These are phyloP conservation scores for Candida dajiaensis DNA, from an alignment of 805 yeast genomes.

Conservation along the genomic window DNA sequence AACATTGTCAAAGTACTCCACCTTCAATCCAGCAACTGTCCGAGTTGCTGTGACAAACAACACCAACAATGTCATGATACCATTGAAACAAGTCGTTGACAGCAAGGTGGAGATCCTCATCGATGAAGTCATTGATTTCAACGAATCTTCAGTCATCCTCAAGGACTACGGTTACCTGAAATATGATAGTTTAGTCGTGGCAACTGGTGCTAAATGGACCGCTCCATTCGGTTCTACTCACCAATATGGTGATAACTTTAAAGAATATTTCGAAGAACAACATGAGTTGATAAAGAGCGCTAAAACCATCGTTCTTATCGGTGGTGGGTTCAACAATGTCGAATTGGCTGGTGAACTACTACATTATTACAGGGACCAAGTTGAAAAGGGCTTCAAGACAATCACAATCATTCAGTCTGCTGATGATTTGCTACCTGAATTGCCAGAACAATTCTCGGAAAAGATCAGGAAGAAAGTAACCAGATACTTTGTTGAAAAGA, in stretches of 20 bases:
- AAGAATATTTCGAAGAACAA: conserved; percentile 11
- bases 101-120: conserved; percentile 17
- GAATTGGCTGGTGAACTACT: conserved; percentile 27
- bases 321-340: conserved; percentile 26
- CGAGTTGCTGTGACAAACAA: conserved; percentile 18
- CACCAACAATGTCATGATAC: conserved; percentile 11
- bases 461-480: conserved; percentile 9
- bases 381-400: conserved; percentile 15
- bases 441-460: conserved; percentile 10
- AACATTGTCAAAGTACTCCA: conserved; percentile 12
- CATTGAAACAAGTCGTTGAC: conserved; percentile 17
- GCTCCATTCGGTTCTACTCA: conserved; percentile 21
- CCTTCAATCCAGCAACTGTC: conserved; percentile 10
- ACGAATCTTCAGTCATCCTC: conserved; percentile 12
- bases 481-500: neutral
- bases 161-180: conserved; percentile 5
- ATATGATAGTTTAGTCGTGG: conserved; percentile 25
- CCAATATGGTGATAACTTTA: conserved; percentile 12
- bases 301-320: conserved; percentile 23
- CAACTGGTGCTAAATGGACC: conserved; percentile 27
- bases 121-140: conserved; percentile 18
- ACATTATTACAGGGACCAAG: conserved; percentile 10
- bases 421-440: conserved; percentile 8
- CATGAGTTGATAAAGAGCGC: conserved; percentile 16
- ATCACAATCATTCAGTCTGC: conserved; percentile 21